A percentile compares a stretch with the other conserved stretches of the same genome.
Conservation (phyloP, 2,329 filamentous ascomycete genomes). For the Ceratocystis colombiana region DNA sequence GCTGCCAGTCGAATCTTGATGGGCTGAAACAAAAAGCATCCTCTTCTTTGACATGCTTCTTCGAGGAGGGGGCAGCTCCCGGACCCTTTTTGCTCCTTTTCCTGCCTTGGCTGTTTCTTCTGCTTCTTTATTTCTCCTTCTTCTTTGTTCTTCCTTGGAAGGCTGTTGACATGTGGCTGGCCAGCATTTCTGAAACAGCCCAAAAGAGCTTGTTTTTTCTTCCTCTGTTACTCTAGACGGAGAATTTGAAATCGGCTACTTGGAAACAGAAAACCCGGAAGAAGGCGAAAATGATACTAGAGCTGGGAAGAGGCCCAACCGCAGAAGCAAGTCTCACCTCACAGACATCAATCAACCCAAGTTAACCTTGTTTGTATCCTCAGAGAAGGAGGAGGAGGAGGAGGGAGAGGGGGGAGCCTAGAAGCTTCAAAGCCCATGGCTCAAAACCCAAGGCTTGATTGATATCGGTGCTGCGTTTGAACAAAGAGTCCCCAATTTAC, state of each 20-base stretch:
- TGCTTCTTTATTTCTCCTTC: constrained; percentile 4
- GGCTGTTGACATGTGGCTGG: constrained; percentile 8
- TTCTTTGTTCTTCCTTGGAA: constrained; percentile 8
- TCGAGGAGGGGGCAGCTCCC: neutral
- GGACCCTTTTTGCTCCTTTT: neutral
- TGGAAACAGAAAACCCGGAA: neutral
- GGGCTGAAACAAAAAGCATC: constrained; percentile 3
- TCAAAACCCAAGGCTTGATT: too few species aligned
- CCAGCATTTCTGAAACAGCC: constrained; percentile 8
- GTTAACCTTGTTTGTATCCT: constrained; percentile 6
- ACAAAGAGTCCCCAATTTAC: neutral
- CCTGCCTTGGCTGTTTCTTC: neutral
- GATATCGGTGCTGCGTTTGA: neutral
- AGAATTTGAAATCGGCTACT: constrained; percentile 13
- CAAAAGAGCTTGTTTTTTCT: constrained; percentile 13
- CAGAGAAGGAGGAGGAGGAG: too few species aligned
- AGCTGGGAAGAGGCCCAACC: neutral
- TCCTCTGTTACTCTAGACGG: neutral
- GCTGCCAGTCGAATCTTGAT: neutral
- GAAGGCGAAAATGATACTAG: neutral
- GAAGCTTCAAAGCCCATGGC: neutral
- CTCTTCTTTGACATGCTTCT: constrained; percentile 5
- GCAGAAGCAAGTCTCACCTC: neutral
- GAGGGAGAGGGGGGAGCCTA: neutral
- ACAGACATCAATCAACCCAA: neutral